Evolutionary conservation across 2,329 filamentous ascomycete genomes (phyloP), one percentile per base, ranked within the genome.

Genomic region (Lachnellula hyalina): DNA sequence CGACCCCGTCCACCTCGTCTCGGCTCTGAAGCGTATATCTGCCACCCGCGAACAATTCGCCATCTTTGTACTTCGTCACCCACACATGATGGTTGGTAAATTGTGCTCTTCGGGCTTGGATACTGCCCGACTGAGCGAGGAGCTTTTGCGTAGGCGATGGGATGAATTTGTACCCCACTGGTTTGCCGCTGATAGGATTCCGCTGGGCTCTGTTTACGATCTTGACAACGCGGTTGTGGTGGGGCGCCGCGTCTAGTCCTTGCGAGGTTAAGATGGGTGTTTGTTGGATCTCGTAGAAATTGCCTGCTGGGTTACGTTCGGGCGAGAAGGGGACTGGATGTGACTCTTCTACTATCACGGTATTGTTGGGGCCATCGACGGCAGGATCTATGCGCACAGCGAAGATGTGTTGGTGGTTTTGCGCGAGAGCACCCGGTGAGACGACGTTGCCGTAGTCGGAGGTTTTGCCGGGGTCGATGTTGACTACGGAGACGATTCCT

Each of bases 41-140:
- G 4, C 70, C 70, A 41, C 61, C 67, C 19, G 70, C 69, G 49
- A 55, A 70, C 8, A 71, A 56, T 48, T 71, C 68, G 4, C 66
- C 61, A 47, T 71, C 69, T 81, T 77, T 81, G 90, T 89, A 96
- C 65, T 86, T 89, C 0, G 92, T 96, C 9, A 96, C 91, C 67
- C 94, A 89, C 1, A 96, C 84, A 3, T 91, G 87, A 67, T 96
- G 90, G 36, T 90, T 76, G 0, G 92, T 90, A 65, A 96, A 96
- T 0, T 87, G 90, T 1, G 91, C 92, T 19, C 92, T 80, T 73
- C 95, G 95, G 87, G 90, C 95, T 6, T 95, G 90, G n/a, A 96
- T 71, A 1, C 87, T 84, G 6, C 85, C 86, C 55, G 86, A 82
- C 73, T 90, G 93, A 1, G 92, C 90, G 9, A 96, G 74, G n/a